These are phyloP conservation scores for Microstegium vimineum DNA, from an alignment of 176 grass and related monocot genomes.

Conservation along the genomic window DNA sequence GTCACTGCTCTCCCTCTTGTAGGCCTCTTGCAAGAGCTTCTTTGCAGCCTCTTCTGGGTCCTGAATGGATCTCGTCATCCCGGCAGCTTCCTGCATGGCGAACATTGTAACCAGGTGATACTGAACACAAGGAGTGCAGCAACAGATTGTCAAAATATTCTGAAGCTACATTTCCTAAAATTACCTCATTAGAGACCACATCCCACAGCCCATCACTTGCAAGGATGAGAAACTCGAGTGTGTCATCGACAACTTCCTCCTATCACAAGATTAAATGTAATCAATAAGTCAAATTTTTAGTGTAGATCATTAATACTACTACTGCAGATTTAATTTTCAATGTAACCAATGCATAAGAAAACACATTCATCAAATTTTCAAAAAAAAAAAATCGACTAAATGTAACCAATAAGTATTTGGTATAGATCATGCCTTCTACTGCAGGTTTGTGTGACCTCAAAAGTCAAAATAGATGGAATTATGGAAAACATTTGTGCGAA, in stretches of 20 bases:
- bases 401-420: not conserved
- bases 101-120: not conserved
- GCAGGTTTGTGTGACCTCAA: not conserved
- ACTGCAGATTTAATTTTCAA: not conserved
- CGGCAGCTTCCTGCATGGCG: constrained; percentile 44
- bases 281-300: not conserved
- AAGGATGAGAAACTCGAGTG: constrained; percentile 58
- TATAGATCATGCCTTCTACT: not conserved
- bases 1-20: constrained; percentile 57
- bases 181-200: constrained; percentile 63
- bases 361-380: not conserved
- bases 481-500: not conserved
- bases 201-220: constrained; percentile 62
- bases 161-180: not conserved
- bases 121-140: not conserved
- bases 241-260: constrained; percentile 47
- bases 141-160: not conserved
- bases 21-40: constrained; percentile 62
- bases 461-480: not conserved
- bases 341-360: not conserved
- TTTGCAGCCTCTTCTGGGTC: constrained; percentile 58
- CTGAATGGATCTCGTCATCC: constrained; percentile 45
- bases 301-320: not conserved
- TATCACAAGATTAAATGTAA: constrained; percentile 1
- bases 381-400: not conserved